Evolutionary conservation across 2,329 filamentous ascomycete genomes (phyloP).

Genomic region (Neopestalotiopsis sp.): DNA sequence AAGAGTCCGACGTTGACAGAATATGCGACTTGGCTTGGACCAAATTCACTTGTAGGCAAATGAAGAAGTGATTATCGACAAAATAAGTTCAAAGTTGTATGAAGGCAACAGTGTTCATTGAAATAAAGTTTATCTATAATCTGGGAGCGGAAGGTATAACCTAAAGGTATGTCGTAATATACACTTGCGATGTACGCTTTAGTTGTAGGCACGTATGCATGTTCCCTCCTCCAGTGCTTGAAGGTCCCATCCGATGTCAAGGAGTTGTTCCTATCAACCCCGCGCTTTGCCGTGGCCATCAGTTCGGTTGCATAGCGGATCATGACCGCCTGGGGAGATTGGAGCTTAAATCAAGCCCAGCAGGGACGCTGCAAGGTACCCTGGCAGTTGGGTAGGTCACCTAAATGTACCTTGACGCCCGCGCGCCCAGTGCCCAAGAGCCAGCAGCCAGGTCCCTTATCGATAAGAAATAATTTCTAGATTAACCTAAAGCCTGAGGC

Average conservation of each 20-base stretch:
- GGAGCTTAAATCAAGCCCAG: background rate
- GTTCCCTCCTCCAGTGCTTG: too few species aligned
- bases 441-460: background rate
- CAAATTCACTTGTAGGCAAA: too few species aligned
- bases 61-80: too few species aligned
- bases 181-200: too few species aligned
- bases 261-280: background rate
- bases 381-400: too few species aligned
- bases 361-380: background rate
- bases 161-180: background rate
- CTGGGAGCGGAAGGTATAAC: background rate
- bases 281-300: background rate
- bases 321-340: background rate
- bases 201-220: too few species aligned
- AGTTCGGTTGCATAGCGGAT: background rate
- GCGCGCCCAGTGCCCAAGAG: background rate
- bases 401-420: too few species aligned
- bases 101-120: background rate
- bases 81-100: background rate
- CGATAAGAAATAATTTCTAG: constrained; percentile 15
- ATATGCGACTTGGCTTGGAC: too few species aligned
- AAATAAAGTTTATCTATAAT: background rate
- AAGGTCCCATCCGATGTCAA: background rate
- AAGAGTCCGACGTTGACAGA: too few species aligned
- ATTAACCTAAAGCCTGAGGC: background rate